Evolutionary conservation across 257 asterid genomes (phyloP).

Genomic region (Petrea volubilis): DNA sequence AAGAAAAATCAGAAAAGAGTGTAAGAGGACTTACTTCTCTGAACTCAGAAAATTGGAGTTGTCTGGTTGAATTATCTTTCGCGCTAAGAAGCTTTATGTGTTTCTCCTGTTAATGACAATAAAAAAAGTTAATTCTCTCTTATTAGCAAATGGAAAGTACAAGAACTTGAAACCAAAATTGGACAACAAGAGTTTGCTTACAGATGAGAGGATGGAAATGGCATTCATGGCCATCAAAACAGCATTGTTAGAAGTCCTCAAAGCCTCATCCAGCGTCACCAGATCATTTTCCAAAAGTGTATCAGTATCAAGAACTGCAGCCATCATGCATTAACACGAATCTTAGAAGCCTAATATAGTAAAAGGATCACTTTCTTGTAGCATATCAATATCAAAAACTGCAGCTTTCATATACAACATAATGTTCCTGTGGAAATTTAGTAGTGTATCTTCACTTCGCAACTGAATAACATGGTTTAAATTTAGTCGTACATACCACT

Average conservation of each 20-base stretch:
- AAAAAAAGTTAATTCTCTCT: slow-evolving; percentile 12
- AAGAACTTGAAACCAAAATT: slow-evolving; percentile 19
- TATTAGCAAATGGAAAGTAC: slow-evolving; percentile 11
- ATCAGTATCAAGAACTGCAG: slow-evolving; percentile 92
- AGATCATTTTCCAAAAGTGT: slow-evolving; percentile 81
- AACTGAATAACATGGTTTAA: neutral
- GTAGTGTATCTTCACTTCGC: neutral
- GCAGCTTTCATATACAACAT: slow-evolving; percentile 21
- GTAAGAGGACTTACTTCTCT: slow-evolving; percentile 44
- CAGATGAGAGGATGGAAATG: slow-evolving; percentile 70
- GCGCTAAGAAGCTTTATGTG: slow-evolving; percentile 53
- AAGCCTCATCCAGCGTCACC: slow-evolving; percentile 93
- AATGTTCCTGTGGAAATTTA: slow-evolving; percentile 6
- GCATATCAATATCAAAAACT: slow-evolving; percentile 42
- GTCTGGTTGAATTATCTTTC: slow-evolving; percentile 43
- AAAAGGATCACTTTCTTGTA: slow-evolving; percentile 42
- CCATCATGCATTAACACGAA: slow-evolving; percentile 30
- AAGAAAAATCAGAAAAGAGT: slow-evolving; percentile 12
- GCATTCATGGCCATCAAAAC: slow-evolving; percentile 91
- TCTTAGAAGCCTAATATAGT: slow-evolving; percentile 47
- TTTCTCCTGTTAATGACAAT: slow-evolving; percentile 58
- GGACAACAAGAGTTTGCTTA: slow-evolving; percentile 39
- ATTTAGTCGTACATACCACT: slow-evolving; percentile 8
- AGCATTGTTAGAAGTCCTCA: slow-evolving; percentile 75
- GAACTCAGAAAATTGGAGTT: slow-evolving; percentile 61